Evolutionary conservation across 2,329 filamentous ascomycete species (phyloP), one percentile per base, ranked within the genome.

Genomic region (Calonectria fujianensis): DNA sequence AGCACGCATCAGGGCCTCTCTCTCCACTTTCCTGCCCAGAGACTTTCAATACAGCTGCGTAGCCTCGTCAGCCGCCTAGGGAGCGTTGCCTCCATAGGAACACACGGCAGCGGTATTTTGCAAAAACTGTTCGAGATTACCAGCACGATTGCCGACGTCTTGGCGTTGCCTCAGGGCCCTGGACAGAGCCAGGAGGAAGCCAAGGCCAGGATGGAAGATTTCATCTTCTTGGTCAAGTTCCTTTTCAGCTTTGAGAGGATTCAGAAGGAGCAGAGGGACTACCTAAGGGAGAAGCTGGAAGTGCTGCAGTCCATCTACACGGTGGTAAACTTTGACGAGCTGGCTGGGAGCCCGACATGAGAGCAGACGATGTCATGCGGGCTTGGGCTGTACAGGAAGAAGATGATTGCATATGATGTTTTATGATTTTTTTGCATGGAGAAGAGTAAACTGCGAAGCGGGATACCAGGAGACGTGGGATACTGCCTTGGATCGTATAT

Each of bases 121-220:
- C 88, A 90, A 74, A 92, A 92, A 79, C 84, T 92, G 6, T 91
- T 92, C 70, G 90, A 92, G 78, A 90, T 92, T 74, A 89, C 90
- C 0, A 90, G 90, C 79, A 91, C 90, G 2, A 89, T 92, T 59
- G 89, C 90, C 11, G 90, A 92, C 76, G 90, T 92, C 2, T 85
- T 91, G 29, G 88, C 89, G 57, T 83, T 91, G 18, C 88, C 89
- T 0, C 85, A 86, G 9, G 85, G 85, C 0, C 85, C 86, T 0
- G 75, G 76, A 31, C 66, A 83, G 70, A 80, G 78, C 11, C 81
- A 87, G 5, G 85, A 88, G 50, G 88, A 89, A 37, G 87, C 87
- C 2, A 83, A 85, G 7, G 84, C 86, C 4, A 84, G 88, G 20
- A 87, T 91, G 59, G 87, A 90, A 69, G 90, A 91, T 75, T 90